Percentiles rank a stretch among this genome's conserved stretches.
phyloP scores from a whole-genome alignment of 805 yeast species.

The Kuraishia molischiana region DNA sequence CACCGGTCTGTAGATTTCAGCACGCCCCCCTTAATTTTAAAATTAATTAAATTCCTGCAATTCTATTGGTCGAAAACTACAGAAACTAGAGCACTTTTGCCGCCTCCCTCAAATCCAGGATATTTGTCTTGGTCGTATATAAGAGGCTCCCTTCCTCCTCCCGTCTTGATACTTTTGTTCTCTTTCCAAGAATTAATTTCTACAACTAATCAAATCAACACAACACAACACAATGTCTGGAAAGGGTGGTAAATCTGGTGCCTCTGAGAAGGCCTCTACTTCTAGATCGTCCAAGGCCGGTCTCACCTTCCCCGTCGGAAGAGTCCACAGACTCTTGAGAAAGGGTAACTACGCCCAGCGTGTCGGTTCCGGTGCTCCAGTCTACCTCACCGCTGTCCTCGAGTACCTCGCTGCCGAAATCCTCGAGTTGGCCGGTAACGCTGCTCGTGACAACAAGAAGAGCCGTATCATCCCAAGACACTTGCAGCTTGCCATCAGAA shows the following conservation, averaged over 20 bases:
- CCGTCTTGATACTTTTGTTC: no score
- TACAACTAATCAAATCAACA: constrained; percentile 2
- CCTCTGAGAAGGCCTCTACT: constrained; percentile 91
- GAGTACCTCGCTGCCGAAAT: constrained; percentile 98
- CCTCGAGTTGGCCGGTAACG: constrained; percentile 96
- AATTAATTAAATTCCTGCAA: neutral
- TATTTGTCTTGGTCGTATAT: no score
- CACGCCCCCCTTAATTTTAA: constrained; percentile 5
- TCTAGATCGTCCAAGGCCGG: constrained; percentile 99
- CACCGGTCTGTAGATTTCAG: constrained; percentile 8
- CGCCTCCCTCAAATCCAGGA: neutral
- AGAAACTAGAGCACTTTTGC: neutral
- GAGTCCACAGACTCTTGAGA: constrained; percentile 95
- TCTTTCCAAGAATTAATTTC: no score
- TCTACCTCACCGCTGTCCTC: constrained; percentile 91
- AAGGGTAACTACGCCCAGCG: constrained; percentile 98
- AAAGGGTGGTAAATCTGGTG: constrained; percentile 91
- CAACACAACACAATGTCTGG: constrained; percentile 37
- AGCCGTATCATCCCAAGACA: constrained; percentile 99
- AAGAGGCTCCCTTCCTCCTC: no score
- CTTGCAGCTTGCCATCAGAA: constrained; percentile 93
- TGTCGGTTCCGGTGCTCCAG: constrained; percentile 99
- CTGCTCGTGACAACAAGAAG: constrained; percentile 98
- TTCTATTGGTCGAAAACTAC: neutral
- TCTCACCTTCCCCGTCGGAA: constrained; percentile 98